A percentile compares a stretch with the other conserved stretches of the same genome.
These are phyloP conservation scores for Cyberlindnera mycetangii DNA, from an alignment of 805 yeast species.

Conservation along the genomic window DNA sequence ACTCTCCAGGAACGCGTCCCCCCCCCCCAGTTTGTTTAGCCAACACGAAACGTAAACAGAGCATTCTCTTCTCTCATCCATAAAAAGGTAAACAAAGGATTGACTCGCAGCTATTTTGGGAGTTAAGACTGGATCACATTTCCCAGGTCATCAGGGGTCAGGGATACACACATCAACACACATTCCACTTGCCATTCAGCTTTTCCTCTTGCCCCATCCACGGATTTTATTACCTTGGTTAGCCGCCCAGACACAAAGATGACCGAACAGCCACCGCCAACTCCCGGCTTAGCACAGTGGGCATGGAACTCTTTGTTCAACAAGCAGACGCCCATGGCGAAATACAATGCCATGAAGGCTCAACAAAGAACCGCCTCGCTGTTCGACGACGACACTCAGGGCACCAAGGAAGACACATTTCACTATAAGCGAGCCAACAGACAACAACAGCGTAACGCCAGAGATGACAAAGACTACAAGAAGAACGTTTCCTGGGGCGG, in stretches of 20 bases:
- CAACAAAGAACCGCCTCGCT: neutral
- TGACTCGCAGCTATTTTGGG: too few species aligned
- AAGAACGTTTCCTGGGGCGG: constrained; percentile 7
- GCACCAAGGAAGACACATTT: constrained; percentile 17
- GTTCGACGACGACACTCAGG: constrained; percentile 5
- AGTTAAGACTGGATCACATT: neutral
- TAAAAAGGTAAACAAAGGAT: neutral
- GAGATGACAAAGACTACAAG: constrained; percentile 7
- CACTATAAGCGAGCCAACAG: constrained; percentile 11
- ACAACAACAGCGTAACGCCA: neutral
- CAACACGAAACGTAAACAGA: neutral
- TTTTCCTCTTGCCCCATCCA: too few species aligned
- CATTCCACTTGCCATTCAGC: too few species aligned
- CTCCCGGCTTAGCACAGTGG: constrained; percentile 29
- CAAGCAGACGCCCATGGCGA: constrained; percentile 25
- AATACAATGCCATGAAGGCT: constrained; percentile 22
- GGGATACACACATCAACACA: too few species aligned
- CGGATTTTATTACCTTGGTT: too few species aligned
- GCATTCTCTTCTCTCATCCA: neutral
- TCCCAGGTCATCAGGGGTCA: too few species aligned
- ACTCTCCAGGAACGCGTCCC: neutral
- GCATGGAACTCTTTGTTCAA: constrained; percentile 26
- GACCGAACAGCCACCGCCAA: constrained; percentile 22
- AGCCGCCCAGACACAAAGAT: neutral
- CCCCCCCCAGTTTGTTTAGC: neutral